Conservation (phyloP, 148 eudicot genomes). For the Cornus controversa region DNA sequence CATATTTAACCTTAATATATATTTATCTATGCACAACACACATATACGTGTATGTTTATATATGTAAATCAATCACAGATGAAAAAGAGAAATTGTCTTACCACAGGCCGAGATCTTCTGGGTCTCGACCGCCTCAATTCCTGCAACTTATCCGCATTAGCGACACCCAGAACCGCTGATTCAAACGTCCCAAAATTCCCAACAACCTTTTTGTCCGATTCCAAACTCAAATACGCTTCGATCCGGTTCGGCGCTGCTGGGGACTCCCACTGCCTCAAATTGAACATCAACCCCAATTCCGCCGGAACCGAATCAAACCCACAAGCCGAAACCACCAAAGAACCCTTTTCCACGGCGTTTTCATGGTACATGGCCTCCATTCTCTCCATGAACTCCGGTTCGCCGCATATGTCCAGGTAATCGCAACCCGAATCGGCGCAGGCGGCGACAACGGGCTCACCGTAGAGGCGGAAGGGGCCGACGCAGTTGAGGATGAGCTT, state of each 20-base stretch:
- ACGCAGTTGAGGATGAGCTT: constrained; percentile 73
- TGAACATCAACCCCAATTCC: constrained; percentile 64
- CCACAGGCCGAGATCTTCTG: constrained; percentile 55
- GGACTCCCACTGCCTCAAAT: constrained; percentile 55
- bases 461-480: constrained; percentile 72
- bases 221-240: constrained; percentile 74
- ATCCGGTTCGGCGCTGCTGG: constrained; percentile 39
- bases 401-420: constrained; percentile 79
- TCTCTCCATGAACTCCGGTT: constrained; percentile 91
- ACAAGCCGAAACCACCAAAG: constrained; percentile 76
- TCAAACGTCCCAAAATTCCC: constrained; percentile 83
- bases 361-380: constrained; percentile 53
- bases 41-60: background rate
- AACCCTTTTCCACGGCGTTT: constrained; percentile 50
- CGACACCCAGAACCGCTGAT: constrained; percentile 82
- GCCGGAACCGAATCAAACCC: constrained; percentile 94
- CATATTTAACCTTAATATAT: too few species aligned
- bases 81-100: constrained; percentile 10
- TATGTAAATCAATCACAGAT: background rate
- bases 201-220: constrained; percentile 65
- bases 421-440: constrained; percentile 65
- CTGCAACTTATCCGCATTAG: constrained; percentile 54
- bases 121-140: constrained; percentile 62
- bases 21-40: too few species aligned
- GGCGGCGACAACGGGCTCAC: constrained; percentile 63